Evolutionary conservation across 352 stramenopile genomes (phyloP).

Genomic region (Pilasporangium apinafurcum): DNA sequence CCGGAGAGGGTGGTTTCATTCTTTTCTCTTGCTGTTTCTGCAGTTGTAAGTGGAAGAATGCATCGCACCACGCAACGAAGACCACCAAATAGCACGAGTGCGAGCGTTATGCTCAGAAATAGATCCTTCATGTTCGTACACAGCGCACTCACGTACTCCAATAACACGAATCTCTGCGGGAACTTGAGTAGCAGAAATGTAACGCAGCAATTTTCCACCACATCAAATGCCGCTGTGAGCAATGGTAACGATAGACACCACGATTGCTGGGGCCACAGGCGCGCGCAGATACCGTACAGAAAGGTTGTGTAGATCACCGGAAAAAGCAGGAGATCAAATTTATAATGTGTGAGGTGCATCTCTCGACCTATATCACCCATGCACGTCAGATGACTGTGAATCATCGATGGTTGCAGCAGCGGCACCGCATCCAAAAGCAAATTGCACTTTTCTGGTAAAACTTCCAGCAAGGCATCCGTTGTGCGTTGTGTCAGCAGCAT

Average conservation of each 20-base stretch:
- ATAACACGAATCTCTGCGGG: background rate
- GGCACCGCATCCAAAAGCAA: conserved; percentile 13
- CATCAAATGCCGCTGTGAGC: conserved; percentile 1
- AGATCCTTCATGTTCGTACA: too few relatives aligned
- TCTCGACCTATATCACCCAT: conserved; percentile 11
- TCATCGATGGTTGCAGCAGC: conserved; percentile 3
- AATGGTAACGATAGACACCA: conserved; percentile 2
- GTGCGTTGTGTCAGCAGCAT: conserved; percentile 8
- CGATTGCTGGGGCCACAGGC: conserved; percentile 5
- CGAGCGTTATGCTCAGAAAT: too few relatives aligned
- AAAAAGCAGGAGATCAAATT: conserved; percentile 19
- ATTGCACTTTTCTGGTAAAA: conserved; percentile 10
- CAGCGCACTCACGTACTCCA: conserved; percentile 2
- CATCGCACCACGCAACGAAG: too few relatives aligned
- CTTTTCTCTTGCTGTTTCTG: too few relatives aligned
- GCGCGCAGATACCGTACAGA: conserved; percentile 6
- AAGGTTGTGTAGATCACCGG: conserved; percentile 15
- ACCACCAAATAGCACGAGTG: too few relatives aligned
- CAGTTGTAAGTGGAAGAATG: too few relatives aligned
- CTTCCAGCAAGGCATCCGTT: conserved; percentile 6
- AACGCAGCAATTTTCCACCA: conserved; percentile 10
- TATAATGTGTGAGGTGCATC: conserved; percentile 19
- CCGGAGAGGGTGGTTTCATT: too few relatives aligned
- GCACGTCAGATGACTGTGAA: conserved; percentile 17
- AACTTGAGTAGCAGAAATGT: conserved; percentile 7